Base-by-base conservation (phyloP, 768 basidiomycete genomes). In the Rhizopogon vulgaris region DNA sequence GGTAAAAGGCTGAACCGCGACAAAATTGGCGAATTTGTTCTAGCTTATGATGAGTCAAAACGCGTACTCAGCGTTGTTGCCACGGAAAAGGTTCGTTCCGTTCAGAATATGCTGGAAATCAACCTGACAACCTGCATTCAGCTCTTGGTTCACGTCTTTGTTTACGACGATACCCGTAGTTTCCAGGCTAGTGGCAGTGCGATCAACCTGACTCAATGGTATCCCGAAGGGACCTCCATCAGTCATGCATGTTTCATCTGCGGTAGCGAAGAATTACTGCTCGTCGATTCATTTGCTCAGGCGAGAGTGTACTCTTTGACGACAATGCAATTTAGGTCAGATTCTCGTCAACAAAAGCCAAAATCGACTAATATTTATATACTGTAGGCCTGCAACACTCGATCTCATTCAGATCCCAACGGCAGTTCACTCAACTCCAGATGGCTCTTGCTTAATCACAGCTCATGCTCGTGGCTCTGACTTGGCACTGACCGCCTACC, bases 281-380 rank as follows among this genome's bases (percentile, higher is more conserved):
- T 84, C 0, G 64, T 82, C 4, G 82, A 84, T 53, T 69, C 70
- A 0, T 56, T 52, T 3, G 64, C 66, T 0, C 69, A 70, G 14
- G 77, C 70, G 1, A 66, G 82, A 15, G 69, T 83, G n/a, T 82
- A 74, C 55, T 83, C 82, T 1, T 56, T 81, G 41, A 64, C 78
- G 2, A 77, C 78, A 0, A 71, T 76, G 51, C 77, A 79, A 42
- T 82, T 80, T 51, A 64, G 82, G 81, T 83, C 36, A 27, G 68
- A 54, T 14, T 8, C 14, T 18, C 25, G 6, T 17, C 3, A 8
- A 11, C 4, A 37, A 6, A 15, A 4, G 17, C 48, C 28, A 7
- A 7, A 22, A 4, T 3, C 18, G 6, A 11, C 15, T 40, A 10
- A 2, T 9, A 30, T 25, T 37, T 30, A 43, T 30, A 47, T 8